phyloP scores from a whole-genome alignment of 768 basidiomycete genomes.

The Phanerochaete carnosa region DNA sequence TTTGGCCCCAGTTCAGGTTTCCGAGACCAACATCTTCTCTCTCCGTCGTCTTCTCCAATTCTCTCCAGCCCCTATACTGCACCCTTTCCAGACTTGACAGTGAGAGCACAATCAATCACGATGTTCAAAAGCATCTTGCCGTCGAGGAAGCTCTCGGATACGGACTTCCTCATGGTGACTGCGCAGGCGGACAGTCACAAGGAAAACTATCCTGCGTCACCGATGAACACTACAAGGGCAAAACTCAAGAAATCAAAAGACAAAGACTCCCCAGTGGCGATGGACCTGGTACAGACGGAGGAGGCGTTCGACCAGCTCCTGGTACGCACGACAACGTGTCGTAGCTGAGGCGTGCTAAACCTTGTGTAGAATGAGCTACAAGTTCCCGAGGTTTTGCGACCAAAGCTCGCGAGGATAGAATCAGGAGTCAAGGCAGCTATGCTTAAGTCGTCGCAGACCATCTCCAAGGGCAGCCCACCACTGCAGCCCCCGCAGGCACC shows the following conservation, averaged over 20 bases:
- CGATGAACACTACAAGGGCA: slow-evolving; percentile 18
- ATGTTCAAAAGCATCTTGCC: slow-evolving; percentile 87
- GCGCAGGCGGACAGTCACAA: slow-evolving; percentile 53
- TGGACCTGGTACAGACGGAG: slow-evolving; percentile 44
- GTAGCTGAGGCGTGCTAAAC: neutral
- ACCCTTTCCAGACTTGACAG: neutral
- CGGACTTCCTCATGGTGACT: slow-evolving; percentile 70
- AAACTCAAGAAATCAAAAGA: slow-evolving; percentile 40
- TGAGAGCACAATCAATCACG: slow-evolving; percentile 13
- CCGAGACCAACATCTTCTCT: neutral
- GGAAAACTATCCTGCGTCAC: slow-evolving; percentile 56
- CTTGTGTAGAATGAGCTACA: slow-evolving; percentile 81
- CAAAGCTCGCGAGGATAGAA: slow-evolving; percentile 80
- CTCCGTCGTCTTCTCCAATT: neutral
- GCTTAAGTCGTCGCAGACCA: slow-evolving; percentile 78
- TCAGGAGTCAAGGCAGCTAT: slow-evolving; percentile 86
- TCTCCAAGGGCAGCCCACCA: slow-evolving; percentile 38
- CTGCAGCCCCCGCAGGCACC: slow-evolving; percentile 41
- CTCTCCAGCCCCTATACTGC: neutral
- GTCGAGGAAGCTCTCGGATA: slow-evolving; percentile 58
- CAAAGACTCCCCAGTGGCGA: slow-evolving; percentile 27
- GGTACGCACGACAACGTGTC: slow-evolving; percentile 39
- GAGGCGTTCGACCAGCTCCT: slow-evolving; percentile 80
- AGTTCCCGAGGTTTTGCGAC: slow-evolving; percentile 74
- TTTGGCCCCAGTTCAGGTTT: slow-evolving; percentile 13